Conservation (phyloP, 805 yeast genomes). For the Vanderwaltozyma yarrowii region DNA sequence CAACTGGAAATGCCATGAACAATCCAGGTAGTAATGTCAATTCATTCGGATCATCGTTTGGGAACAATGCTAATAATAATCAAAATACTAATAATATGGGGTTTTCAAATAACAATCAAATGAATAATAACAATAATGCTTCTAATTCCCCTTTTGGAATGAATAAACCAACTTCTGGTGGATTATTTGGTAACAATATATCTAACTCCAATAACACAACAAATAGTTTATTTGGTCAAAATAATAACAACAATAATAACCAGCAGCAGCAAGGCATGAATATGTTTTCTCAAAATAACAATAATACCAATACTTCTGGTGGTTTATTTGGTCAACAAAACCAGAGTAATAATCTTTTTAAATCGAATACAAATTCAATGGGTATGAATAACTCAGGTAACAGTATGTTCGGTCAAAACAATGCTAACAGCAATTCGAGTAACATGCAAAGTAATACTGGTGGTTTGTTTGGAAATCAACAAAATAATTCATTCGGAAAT, state of each 20-base stretch:
- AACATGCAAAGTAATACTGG: constrained; percentile 2
- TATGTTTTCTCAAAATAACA: constrained; percentile 30
- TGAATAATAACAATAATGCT: constrained; percentile 5
- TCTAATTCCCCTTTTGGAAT: constrained; percentile 32
- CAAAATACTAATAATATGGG: constrained; percentile 12
- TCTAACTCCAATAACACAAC: constrained; percentile 5
- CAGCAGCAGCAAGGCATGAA: constrained; percentile 18
- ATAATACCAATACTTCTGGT: constrained; percentile 8
- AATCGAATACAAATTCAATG: too few relatives aligned
- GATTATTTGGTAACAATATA: constrained; percentile 18
- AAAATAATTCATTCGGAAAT: constrained; percentile 9
- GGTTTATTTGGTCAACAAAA: constrained; percentile 35
- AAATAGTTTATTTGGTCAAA: constrained; percentile 15
- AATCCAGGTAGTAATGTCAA: too few relatives aligned
- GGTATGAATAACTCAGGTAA: constrained; percentile 1
- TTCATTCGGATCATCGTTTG: constrained; percentile 30
- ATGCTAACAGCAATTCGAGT: constrained; percentile 12
- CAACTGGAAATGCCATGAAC: too few relatives aligned
- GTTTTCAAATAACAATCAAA: constrained; percentile 11
- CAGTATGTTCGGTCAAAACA: constrained; percentile 23
- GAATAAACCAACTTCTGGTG: constrained; percentile 18
- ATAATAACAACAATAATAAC: constrained; percentile 1
- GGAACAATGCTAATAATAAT: constrained; percentile 8
- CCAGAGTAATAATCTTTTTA: constrained; percentile 15
- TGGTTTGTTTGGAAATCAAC: constrained; percentile 15